A percentile compares a stretch with the other conserved stretches of the same genome.
These are phyloP conservation scores for Ceratopteris richardii DNA, from an alignment of 75 land plant species.

Conservation along the genomic window DNA sequence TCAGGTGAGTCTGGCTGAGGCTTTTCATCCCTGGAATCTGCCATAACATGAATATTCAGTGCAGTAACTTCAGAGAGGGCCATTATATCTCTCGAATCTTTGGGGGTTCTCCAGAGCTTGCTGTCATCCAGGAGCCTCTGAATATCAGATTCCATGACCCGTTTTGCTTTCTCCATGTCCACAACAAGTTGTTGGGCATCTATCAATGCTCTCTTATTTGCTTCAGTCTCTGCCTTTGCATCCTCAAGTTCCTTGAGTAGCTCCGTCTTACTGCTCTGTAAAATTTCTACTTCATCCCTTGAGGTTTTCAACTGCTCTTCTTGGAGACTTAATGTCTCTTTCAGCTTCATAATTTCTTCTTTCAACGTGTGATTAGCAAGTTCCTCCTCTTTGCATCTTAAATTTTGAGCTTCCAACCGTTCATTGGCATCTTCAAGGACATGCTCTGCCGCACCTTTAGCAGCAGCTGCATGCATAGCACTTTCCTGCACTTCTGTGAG, in stretches of 20 bases:
- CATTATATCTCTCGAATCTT: too few species aligned
- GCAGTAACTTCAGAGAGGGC: too few species aligned
- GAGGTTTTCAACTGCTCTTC: not conserved
- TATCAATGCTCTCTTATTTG: not conserved
- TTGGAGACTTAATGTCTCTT: not conserved
- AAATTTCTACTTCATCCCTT: not conserved
- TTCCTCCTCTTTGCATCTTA: not conserved
- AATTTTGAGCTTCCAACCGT: not conserved
- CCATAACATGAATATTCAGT: too few species aligned
- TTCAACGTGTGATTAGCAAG: not conserved
- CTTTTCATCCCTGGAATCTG: too few species aligned
- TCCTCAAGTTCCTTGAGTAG: not conserved
- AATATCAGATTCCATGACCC: not conserved
- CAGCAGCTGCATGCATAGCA: too few species aligned
- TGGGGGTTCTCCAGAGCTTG: not conserved
- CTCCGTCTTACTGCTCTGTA: not conserved
- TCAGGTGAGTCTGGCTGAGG: too few species aligned
- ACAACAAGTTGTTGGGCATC: not conserved
- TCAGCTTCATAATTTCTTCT: not conserved
- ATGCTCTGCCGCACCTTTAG: too few species aligned
- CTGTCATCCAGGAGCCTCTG: conserved; percentile 4
- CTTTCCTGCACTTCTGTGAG: too few species aligned
- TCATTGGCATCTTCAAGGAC: too few species aligned
- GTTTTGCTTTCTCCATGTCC: conserved; percentile 1
- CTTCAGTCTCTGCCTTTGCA: not conserved